Base-by-base conservation (phyloP, 495 filamentous ascomycete species). In the Cairneyella variabilis region DNA sequence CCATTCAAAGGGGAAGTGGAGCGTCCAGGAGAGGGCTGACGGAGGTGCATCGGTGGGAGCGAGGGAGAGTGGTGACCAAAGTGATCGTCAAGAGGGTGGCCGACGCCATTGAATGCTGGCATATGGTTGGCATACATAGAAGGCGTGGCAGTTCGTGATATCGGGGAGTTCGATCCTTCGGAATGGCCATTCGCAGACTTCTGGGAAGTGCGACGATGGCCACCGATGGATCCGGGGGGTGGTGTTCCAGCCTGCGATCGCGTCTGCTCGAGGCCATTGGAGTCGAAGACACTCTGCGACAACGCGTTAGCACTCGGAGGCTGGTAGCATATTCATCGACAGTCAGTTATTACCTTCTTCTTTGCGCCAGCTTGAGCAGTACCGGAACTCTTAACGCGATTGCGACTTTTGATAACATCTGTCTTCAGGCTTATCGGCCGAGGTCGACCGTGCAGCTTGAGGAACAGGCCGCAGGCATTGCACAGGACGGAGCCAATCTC, bases 371-470 rank as follows among this genome's bases (percentile, higher is more conserved):
- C 7, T 14, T 90, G 85, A 5, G 88, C 89, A 1, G 77, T 72
- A 25, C 77, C 74, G 54, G 86, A 82, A 40, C 90, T 93, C 76
- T 97, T 97, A 44, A 97, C 91, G 49, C 93, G 84, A 67, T 99
- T 99, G 61, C 93, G 91, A 74, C 91, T 96, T 73, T 99, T 99
- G 73, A 99, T 99, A 54, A 97, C 91, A 75, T 99, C 95, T 39
- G 95, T 99, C 74, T 99, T 99, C 60, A 99, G 80, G 58, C 86
- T 91, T 70, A 95, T 95, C 63, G 95, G 95, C 47, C 93, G 85
- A 57, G 95, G 83, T 18, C 90, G 83, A 55, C 90, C 89, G 60
- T 99, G 93, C 55, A 99, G 83, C 75, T 99, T 99, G 58, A 98
- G 76, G 71, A 96, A 98, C 36, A 98, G 72, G 45, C 93, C 93